Conservation (phyloP, 768 basidiomycete species). For the Rhodotorula diobovata region DNA sequence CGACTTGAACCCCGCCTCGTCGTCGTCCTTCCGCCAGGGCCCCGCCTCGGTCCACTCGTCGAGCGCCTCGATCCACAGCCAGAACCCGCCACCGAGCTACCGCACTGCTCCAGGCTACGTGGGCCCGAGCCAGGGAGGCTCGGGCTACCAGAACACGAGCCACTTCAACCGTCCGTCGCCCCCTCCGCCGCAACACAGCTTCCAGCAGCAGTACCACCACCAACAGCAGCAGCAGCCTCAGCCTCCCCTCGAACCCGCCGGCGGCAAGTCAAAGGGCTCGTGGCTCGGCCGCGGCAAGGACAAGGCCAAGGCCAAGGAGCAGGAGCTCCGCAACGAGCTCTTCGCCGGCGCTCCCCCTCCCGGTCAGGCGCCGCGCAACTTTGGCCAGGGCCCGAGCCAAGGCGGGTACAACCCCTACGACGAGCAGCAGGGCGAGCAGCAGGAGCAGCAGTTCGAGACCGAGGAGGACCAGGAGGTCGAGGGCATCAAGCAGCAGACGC, state of each 20-base stretch:
- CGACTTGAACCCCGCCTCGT: not conserved
- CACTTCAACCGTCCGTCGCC: conserved; percentile 10
- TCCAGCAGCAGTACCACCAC: no score
- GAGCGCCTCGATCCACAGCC: not conserved
- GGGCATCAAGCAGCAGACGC: conserved; percentile 88
- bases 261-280: conserved; percentile 12
- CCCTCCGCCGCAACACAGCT: not conserved
- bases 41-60: not conserved
- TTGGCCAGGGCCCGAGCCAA: conserved; percentile 41
- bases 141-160: conserved; percentile 18
- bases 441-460: conserved; percentile 32
- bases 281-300: conserved; percentile 29
- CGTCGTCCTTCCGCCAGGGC: not conserved
- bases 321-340: conserved; percentile 45
- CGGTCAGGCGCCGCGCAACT: conserved; percentile 29
- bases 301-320: not conserved
- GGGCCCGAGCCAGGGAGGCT: conserved; percentile 21
- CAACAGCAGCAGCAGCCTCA: conserved; percentile 8
- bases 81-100: conserved; percentile 26
- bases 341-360: conserved; percentile 44
- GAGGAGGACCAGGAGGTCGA: conserved; percentile 52
- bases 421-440: conserved; percentile 15
- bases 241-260: not conserved
- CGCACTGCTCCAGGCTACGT: conserved; percentile 18
- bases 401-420: conserved; percentile 34